A percentile compares a stretch with the other conserved stretches of the same genome.
These are phyloP conservation scores for Termitomyces bulborhizus DNA, from an alignment of 768 basidiomycete species.

Conservation along the genomic window DNA sequence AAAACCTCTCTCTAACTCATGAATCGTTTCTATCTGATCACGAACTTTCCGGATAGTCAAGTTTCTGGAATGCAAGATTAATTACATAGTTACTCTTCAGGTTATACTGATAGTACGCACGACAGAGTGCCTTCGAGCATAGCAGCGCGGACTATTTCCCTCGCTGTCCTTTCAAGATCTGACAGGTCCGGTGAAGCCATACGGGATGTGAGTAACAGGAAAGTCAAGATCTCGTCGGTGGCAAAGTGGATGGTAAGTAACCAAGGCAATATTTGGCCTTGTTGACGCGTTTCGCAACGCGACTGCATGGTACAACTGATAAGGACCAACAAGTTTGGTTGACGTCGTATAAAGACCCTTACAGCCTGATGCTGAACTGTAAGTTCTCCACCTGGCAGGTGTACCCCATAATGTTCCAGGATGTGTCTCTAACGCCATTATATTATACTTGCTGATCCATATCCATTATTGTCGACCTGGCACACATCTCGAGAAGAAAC, in stretches of 20 bases:
- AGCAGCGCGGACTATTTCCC: slow-evolving; percentile 21
- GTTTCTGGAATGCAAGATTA: slow-evolving; percentile 20
- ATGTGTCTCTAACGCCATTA: too few species aligned
- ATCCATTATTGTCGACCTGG: too few species aligned
- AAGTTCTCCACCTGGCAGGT: too few species aligned
- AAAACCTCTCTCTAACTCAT: slow-evolving; percentile 36
- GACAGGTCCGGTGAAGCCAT: slow-evolving; percentile 23
- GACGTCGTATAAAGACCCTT: too few species aligned
- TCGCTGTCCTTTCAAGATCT: slow-evolving; percentile 25
- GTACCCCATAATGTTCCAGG: too few species aligned
- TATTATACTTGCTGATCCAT: too few species aligned
- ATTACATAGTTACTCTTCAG: not conserved
- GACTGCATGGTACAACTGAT: too few species aligned
- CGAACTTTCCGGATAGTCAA: slow-evolving; percentile 49
- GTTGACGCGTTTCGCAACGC: slow-evolving; percentile 3
- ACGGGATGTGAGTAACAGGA: not conserved
- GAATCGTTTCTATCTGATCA: slow-evolving; percentile 37
- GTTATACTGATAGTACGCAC: slow-evolving; percentile 5
- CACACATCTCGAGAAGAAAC: too few species aligned
- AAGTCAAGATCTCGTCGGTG: not conserved
- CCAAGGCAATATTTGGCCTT: slow-evolving; percentile 3
- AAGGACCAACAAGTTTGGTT: too few species aligned
- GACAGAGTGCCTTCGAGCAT: slow-evolving; percentile 24
- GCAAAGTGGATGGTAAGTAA: not conserved
- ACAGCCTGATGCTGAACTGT: too few species aligned